A percentile compares a stretch with the other conserved stretches of the same genome.
Conservation (phyloP, 331 rosid species). For the Dryas integrifolia region DNA sequence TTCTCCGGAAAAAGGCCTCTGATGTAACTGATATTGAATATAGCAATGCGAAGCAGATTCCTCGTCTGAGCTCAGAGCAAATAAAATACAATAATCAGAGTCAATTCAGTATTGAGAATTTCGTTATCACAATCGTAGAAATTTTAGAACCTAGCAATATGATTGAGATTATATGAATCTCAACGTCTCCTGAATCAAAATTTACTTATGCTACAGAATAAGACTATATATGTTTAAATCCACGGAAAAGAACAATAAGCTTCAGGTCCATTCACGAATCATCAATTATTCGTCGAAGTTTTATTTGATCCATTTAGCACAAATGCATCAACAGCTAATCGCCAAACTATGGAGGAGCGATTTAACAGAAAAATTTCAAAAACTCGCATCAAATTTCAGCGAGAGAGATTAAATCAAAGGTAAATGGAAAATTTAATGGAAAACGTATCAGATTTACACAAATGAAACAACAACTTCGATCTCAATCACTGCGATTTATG, state of each 20-base stretch:
- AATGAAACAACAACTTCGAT: background rate
- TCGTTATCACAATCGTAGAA: background rate
- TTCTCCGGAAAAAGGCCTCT: slow-evolving; percentile 97
- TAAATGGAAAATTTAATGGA: background rate
- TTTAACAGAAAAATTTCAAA: background rate
- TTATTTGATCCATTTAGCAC: no score
- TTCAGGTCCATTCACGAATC: background rate
- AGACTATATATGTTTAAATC: background rate
- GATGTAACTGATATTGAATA: slow-evolving; percentile 91
- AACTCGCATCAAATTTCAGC: background rate
- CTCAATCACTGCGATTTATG: background rate
- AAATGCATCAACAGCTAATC: no score
- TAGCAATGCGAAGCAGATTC: slow-evolving; percentile 92
- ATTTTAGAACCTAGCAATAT: background rate
- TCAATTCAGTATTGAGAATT: background rate
- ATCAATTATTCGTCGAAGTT: background rate
- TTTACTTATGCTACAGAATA: background rate
- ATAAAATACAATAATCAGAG: slow-evolving; percentile 11
- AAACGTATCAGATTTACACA: background rate
- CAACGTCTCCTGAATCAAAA: slow-evolving; percentile 10
- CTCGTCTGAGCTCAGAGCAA: slow-evolving; percentile 59
- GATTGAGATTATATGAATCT: background rate
- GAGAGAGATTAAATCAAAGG: slow-evolving; percentile 5
- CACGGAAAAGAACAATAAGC: background rate
- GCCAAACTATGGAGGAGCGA: no score